Evolutionary conservation across 345 rosid genomes (phyloP).

Genomic region (Conringia planisiliqua): DNA sequence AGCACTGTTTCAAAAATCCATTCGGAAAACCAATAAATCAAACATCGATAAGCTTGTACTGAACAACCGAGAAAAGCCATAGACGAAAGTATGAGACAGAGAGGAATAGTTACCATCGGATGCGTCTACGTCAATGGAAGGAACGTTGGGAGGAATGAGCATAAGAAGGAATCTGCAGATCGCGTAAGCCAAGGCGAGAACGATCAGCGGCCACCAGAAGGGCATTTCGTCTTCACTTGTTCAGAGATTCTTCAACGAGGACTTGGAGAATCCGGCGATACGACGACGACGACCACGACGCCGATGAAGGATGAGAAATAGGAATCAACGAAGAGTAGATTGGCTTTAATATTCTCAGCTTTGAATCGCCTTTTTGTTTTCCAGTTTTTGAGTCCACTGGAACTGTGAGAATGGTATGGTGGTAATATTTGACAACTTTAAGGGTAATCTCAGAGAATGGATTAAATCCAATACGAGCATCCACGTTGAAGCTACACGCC

Average conservation of each 20-base stretch:
- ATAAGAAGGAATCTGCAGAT: constrained; percentile 80
- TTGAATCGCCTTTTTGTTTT: not conserved
- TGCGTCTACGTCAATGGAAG: constrained; percentile 91
- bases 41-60: not conserved
- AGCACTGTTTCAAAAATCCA: constrained; percentile 44
- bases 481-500: constrained; percentile 13
- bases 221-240: constrained; percentile 41
- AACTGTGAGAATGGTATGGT: constrained; percentile 17
- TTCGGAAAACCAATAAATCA: constrained; percentile 3
- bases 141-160: constrained; percentile 91
- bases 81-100: not conserved
- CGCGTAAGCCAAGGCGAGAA: constrained; percentile 81
- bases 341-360: constrained; percentile 20
- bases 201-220: constrained; percentile 91
- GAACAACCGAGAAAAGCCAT: not conserved
- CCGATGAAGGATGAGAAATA: not conserved
- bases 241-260: constrained; percentile 2
- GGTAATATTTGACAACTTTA: constrained; percentile 9
- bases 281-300: not conserved
- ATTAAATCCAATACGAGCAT: not conserved
- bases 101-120: constrained; percentile 63
- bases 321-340: constrained; percentile 13
- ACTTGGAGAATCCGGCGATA: constrained; percentile 4
- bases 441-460: not conserved
- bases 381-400: constrained; percentile 21